Conservation (phyloP, 2,329 filamentous ascomycete genomes). For the Diaporthe sp. region DNA sequence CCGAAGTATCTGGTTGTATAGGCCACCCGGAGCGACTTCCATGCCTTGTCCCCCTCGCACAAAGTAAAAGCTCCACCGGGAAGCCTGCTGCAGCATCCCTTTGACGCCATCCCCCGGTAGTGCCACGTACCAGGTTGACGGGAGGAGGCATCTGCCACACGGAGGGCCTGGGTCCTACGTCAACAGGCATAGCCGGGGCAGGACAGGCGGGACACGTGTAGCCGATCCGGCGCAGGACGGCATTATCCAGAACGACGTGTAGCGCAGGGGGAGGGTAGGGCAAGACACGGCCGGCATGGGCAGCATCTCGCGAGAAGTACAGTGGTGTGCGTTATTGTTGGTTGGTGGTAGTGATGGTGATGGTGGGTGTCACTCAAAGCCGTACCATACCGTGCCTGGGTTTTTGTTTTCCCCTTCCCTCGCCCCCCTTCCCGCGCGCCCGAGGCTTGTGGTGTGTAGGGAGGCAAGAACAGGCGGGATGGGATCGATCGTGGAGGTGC, state of each 20-base stretch:
- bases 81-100: not conserved
- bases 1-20: conserved; percentile 28
- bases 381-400: not conserved
- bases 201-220: conserved; percentile 32
- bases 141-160: conserved; percentile 26
- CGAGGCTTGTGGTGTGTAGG: not conserved
- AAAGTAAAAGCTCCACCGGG: not conserved
- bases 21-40: conserved; percentile 7
- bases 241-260: not conserved
- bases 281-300: conserved; percentile 1
- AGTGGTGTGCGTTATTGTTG: not conserved
- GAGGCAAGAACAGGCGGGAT: conserved; percentile 18
- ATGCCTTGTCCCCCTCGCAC: not conserved
- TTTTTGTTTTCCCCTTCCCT: not conserved
- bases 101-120: conserved; percentile 18
- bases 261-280: not conserved
- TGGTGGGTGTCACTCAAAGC: conserved; percentile 16
- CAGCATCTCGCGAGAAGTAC: conserved; percentile 8
- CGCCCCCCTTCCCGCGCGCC: not conserved
- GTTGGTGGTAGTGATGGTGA: not conserved
- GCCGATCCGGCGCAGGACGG: not conserved
- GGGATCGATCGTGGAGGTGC: conserved; percentile 27
- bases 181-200: conserved; percentile 29
- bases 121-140: conserved; percentile 35
- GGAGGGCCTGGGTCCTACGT: conserved; percentile 23